phyloP scores from a whole-genome alignment of 2,329 filamentous ascomycete species.

The Botryotinia calthae region DNA sequence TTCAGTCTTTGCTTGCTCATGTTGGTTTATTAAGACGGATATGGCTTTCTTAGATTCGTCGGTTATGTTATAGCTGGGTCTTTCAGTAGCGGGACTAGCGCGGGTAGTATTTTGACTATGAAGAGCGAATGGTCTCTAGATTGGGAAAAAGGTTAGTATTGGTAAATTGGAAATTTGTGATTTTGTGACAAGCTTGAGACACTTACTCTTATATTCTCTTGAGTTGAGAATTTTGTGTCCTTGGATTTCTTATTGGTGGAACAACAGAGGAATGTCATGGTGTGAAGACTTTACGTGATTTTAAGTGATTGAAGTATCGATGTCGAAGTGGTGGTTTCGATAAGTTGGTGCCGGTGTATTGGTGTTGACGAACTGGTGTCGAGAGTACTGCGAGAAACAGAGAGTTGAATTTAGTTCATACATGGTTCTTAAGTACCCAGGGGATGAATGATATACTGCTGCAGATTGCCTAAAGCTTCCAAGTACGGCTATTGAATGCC shows the following conservation, averaged over 20 bases:
- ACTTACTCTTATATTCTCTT: slow-evolving; percentile 8
- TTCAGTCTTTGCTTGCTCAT: not conserved
- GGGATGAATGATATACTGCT: not conserved
- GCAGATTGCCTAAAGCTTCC: not conserved
- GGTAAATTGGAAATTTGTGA: not conserved
- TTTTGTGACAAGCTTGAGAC: not conserved
- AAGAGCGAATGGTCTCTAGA: not conserved
- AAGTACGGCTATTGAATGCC: not conserved
- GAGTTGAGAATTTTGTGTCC: not conserved
- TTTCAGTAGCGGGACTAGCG: not conserved
- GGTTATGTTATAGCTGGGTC: not conserved
- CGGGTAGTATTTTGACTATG: not conserved
- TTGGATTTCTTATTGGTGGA: not conserved
- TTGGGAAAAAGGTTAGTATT: not conserved
- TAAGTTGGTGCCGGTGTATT: not conserved
- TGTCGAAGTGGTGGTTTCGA: not conserved
- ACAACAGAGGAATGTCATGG: not conserved
- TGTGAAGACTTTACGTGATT: not conserved
- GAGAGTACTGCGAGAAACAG: not conserved
- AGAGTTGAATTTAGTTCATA: not conserved
- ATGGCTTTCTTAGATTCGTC: slow-evolving; percentile 8
- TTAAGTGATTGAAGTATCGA: not conserved
- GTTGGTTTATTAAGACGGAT: not conserved
- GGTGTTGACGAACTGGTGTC: not conserved
- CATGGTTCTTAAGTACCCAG: not conserved